These are phyloP conservation scores for Daldinia decipiens DNA, from an alignment of 495 filamentous ascomycete genomes.

Conservation along the genomic window DNA sequence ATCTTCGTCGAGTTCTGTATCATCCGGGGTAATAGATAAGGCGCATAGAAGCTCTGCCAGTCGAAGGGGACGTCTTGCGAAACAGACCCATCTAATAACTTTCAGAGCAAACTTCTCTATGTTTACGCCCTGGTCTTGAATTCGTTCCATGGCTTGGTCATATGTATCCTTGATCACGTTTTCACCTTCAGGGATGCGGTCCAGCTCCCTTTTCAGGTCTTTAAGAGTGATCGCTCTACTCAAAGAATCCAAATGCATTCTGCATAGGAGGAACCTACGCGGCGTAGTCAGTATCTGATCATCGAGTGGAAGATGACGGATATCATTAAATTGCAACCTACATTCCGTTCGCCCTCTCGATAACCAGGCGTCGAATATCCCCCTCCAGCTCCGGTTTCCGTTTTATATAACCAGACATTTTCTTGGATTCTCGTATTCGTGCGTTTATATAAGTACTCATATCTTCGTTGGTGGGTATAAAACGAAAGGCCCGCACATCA, in stretches of 20 bases:
- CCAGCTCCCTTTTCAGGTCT: conserved; percentile 45
- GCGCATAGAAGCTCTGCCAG: conserved; percentile 51
- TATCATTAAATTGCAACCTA: conserved; percentile 1
- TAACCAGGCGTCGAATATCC: conserved; percentile 37
- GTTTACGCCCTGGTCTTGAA: conserved; percentile 47
- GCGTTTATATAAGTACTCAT: conserved; percentile 48
- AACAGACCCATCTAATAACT: conserved; percentile 49
- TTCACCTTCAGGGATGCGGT: conserved; percentile 37
- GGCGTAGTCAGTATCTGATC: conserved; percentile 5
- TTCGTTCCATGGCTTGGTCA: conserved; percentile 53
- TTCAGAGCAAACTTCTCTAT: conserved; percentile 45
- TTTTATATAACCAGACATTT: conserved; percentile 41
- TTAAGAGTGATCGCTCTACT: conserved; percentile 48
- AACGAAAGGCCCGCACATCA: conserved; percentile 42
- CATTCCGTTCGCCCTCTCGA: conserved; percentile 40
- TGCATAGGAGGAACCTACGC: conserved; percentile 56
- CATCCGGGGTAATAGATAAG: conserved; percentile 44
- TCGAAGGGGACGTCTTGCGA: conserved; percentile 42
- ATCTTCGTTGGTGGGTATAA: conserved; percentile 49
- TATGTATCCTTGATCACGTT: conserved; percentile 49
- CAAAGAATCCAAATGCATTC: conserved; percentile 53
- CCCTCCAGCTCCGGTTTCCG: conserved; percentile 36
- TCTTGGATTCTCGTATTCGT: conserved; percentile 43
- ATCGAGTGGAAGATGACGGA: neutral
- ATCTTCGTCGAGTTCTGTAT: conserved; percentile 44